Evolutionary conservation across 768 basidiomycete genomes (phyloP), one percentile per base, ranked within the genome.

Genomic region (Mycena leptocephala): DNA sequence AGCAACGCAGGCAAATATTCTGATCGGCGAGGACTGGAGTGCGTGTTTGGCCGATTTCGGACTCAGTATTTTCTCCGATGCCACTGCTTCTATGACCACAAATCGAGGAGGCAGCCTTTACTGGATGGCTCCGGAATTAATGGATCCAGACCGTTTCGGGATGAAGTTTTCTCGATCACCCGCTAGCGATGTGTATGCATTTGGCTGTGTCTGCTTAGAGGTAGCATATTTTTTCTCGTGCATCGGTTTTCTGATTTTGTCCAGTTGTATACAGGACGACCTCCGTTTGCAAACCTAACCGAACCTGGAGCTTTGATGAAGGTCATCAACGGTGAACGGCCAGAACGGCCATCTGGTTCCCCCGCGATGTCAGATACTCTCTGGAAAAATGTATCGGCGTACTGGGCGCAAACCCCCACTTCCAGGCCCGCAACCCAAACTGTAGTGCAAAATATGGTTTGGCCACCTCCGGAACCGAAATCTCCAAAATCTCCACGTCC

Each of bases 81-180:
- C 78, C 32, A 84, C 83, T 5, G 65, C 76, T 5, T 76, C 80
- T 10, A 79, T 79, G 32, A 79, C 81, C 3, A 79, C 82, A 5
- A 80, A 77, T 35, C 78, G 79, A 10, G 80, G 77, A 13, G 84
- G 85, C 22, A 79, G 81, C 18, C 65, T 80, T 10, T 66, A 83
- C n/a, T 86, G 85, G 83, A 86, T 84, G 85, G 83, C 84, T 1
- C 85, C 85, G 0, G 85, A 86, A 72, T 77, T 86, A 7, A 79
- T 83, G 26, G 76, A 82, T 53, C 84, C 84, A 4, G 81, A 81
- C 43, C 71, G 75, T 3, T 83, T 83, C 61, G 80, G 76, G 53
- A 58, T 72, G 22, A 65, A 68, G 30, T 81, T 80, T 37, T 33
- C 75, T 22, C 76, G 82, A 43, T 84, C 85, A 4, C 74, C 76